Percentiles rank a stretch among this genome's conserved stretches.
These are phyloP conservation scores for Chlamydomonas urium DNA, from an alignment of 139 green algal genomes.

Conservation along the genomic window DNA sequence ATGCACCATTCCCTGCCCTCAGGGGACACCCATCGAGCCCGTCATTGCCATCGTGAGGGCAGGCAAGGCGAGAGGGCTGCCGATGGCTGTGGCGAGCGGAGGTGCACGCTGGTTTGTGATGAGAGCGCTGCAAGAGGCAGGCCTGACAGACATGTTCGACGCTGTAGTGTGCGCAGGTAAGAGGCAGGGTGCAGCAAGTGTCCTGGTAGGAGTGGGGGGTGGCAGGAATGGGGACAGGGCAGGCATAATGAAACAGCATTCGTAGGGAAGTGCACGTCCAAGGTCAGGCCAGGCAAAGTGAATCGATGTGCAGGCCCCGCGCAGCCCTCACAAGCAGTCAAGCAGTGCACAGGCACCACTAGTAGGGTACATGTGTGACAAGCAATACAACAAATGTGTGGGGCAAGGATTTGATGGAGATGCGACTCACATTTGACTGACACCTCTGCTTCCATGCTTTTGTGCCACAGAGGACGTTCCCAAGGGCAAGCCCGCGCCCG, in stretches of 20 bases:
- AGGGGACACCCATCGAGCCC: slow-evolving; percentile 1
- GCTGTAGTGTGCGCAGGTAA: too few species aligned
- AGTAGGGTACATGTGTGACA: too few species aligned
- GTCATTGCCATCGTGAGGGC: slow-evolving; percentile 17
- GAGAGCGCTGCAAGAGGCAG: neutral
- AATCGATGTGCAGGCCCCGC: too few species aligned
- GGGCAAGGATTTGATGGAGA: neutral
- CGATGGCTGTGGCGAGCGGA: neutral
- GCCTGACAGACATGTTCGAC: too few species aligned
- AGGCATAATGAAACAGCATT: too few species aligned
- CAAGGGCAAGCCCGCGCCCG: slow-evolving; percentile 42
- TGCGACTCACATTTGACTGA: neutral
- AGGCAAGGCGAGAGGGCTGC: neutral
- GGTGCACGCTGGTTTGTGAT: neutral
- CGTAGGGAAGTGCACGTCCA: too few species aligned
- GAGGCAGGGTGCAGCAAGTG: too few species aligned
- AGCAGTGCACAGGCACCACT: too few species aligned
- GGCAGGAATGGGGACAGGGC: slow-evolving; percentile 20
- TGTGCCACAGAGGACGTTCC: slow-evolving; percentile 26
- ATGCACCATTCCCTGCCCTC: neutral
- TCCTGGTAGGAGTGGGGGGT: neutral
- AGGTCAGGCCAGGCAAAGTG: neutral
- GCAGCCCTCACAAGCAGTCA: too few species aligned
- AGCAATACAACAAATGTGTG: neutral
- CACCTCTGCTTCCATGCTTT: neutral